Base-by-base conservation (phyloP, 2,329 filamentous ascomycete species). In the Trichoderma aggressivum region DNA sequence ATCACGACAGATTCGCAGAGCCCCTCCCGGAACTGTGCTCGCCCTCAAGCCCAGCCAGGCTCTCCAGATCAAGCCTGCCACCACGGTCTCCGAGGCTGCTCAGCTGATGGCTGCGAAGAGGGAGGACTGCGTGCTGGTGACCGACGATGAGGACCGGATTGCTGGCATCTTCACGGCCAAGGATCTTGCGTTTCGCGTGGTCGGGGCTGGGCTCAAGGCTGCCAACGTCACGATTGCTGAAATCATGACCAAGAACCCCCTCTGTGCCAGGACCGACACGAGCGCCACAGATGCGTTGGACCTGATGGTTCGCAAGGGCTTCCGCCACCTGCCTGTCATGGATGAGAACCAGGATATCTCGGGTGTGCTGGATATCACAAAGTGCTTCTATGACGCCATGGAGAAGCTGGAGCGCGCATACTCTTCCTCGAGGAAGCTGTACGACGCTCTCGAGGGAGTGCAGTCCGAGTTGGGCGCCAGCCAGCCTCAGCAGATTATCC, bases 321-420 rank as follows among this genome's bases (percentile, higher is more conserved):
- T 99, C 86, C 90, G 96, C 76, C 96, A 99, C 85, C 83, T 99
- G 79, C 96, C 96, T 3, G 96, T 99, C 75, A 99, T 99, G 96
- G 96, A 99, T 82, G 96, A 99, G 85, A 98, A 99, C 82, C 96
- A 99, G 83, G 95, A 99, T 79, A 99, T 99, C 74, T 97, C 94
- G 8, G 96, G 96, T 85, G 94, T 99, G 75, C 86, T 99, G 69
- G 96, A 99, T 82, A 99, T 99, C 77, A 99, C 96, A 71, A 99
- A 98, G 84, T 99, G 96, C 84, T 99, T 99, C 83, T 99, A 99
- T 83, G 96, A 99, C 83, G 96, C 96, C 56, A 99, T 99, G 96
- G 96, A 99, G 86, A 99, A 99, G 86, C 85, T 99, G 72, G 96
- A 99, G 86, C 92, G 96, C 65, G 96, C 96, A 64, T 99, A 99